Evolutionary conservation across 2,329 filamentous ascomycete species (phyloP).

Genomic region (Neofusicoccum sp.): DNA sequence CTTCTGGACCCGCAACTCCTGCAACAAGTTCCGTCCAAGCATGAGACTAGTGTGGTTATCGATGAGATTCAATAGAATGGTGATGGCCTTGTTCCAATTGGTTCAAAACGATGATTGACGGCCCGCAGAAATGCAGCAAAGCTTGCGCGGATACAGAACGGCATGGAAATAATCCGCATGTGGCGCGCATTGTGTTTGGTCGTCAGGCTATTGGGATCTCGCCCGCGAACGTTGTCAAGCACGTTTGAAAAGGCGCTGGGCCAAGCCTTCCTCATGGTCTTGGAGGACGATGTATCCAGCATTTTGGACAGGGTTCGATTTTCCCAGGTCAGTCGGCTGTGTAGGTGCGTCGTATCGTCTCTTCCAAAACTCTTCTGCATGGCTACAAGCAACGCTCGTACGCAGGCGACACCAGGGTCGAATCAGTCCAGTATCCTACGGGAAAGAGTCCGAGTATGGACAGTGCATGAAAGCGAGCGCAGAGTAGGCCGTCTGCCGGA

Average conservation of each 20-base stretch:
- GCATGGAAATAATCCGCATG: constrained; percentile 29
- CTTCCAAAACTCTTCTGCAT: background rate
- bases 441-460: constrained; percentile 54
- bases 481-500: constrained; percentile 38
- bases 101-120: constrained; percentile 9
- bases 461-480: constrained; percentile 48
- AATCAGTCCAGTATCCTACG: constrained; percentile 56
- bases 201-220: constrained; percentile 15
- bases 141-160: constrained; percentile 25
- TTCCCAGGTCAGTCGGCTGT: background rate
- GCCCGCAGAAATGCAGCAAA: constrained; percentile 22
- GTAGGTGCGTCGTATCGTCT: background rate
- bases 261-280: constrained; percentile 19
- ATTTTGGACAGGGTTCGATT: background rate
- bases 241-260: constrained; percentile 22
- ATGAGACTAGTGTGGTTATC: constrained; percentile 20
- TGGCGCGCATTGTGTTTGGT: background rate
- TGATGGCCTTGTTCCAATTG: constrained; percentile 19
- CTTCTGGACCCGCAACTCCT: constrained; percentile 24
- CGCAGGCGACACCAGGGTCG: constrained; percentile 29
- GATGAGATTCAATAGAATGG: constrained; percentile 6
- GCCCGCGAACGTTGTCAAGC: constrained; percentile 26
- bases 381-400: constrained; percentile 25
- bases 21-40: constrained; percentile 23
- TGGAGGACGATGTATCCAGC: constrained; percentile 38